These are phyloP conservation scores for Colletotrichum liaoningense DNA, from an alignment of 2,329 filamentous ascomycete genomes.

Conservation along the genomic window DNA sequence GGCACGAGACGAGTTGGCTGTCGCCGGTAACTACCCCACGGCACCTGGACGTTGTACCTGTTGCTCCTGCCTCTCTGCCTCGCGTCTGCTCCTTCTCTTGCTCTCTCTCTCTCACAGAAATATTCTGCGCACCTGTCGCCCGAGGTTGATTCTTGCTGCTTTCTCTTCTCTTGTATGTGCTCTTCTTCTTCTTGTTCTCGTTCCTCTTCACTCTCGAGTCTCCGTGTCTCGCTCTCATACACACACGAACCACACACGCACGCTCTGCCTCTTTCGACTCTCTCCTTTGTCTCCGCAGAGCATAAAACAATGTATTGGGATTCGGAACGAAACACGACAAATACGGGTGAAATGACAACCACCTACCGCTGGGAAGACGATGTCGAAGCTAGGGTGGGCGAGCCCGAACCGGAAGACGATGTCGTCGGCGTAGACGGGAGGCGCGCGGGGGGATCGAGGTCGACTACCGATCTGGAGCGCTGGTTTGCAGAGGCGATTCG, in stretches of 20 bases:
- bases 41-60: neutral
- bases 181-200: neutral
- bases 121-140: neutral
- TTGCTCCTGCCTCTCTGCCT: neutral
- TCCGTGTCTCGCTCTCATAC: neutral
- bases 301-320: constrained; percentile 6
- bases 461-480: constrained; percentile 64
- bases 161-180: neutral
- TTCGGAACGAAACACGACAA: constrained; percentile 6
- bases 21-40: constrained; percentile 1
- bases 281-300: neutral
- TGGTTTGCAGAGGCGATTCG: constrained; percentile 62
- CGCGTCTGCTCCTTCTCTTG: too few relatives aligned
- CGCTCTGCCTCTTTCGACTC: neutral
- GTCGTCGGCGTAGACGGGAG: constrained; percentile 54
- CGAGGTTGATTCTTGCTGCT: neutral
- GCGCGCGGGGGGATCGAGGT: constrained; percentile 64
- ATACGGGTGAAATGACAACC: neutral
- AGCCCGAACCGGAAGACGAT: constrained; percentile 31
- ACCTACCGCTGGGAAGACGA: constrained; percentile 37
- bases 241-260: neutral
- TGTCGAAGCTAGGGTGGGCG: constrained; percentile 29
- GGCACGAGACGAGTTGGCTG: constrained; percentile 3
- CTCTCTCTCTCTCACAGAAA: too few relatives aligned
- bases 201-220: neutral